Evolutionary conservation across 2,329 filamentous ascomycete species (phyloP), one percentile per base, ranked within the genome.

Genomic region (Myriosclerotinia scirpicola): DNA sequence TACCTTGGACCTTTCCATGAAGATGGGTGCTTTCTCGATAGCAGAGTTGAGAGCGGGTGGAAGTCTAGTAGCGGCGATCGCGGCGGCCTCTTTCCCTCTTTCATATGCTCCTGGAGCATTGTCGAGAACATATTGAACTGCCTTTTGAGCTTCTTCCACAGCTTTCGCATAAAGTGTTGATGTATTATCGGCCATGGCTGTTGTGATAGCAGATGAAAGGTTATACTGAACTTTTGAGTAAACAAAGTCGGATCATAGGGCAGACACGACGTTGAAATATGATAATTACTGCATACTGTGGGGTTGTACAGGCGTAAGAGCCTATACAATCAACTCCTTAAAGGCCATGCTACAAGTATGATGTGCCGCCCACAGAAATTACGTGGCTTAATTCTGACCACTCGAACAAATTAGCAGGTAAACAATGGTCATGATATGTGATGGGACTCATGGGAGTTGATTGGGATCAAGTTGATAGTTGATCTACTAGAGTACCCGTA

Each of bases 31-130:
- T 58, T 40, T 58, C 42, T 64, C 53, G 6, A 64, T n/a, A 50
- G 62, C 62, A 50, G 26, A 55, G 11, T 50, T 20, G n/a, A 64
- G 52, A 15, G 17, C 44, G 30, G 62, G 62, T 30, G 36, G 62
- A 40, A 50, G n/a, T 44, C 58, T 58, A 9, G 62, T 9, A n/a
- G n/a, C 52, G 17, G 30, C 22, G 14, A 36, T 38, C 6, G 17
- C n/a, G 6, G 42, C 42, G 58, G 53, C 62, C 36, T 58, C 52
- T 64, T 26, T 64, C 15, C 62, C 53, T 22, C 40, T 48, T 46
- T 58, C 53, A 58, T 64, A 64, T 50, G 42, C 62, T 9, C 40
- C 54, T n/a, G 62, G 62, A 34, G 62, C 62, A 22, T 50, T 58
- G 53, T 64, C 42, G 2, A 48, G 9, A 14, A 58, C 30, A 48